Evolutionary conservation across 2,329 filamentous ascomycete species (phyloP), one percentile per base, ranked within the genome.

Genomic region (Scorias spongiosa): DNA sequence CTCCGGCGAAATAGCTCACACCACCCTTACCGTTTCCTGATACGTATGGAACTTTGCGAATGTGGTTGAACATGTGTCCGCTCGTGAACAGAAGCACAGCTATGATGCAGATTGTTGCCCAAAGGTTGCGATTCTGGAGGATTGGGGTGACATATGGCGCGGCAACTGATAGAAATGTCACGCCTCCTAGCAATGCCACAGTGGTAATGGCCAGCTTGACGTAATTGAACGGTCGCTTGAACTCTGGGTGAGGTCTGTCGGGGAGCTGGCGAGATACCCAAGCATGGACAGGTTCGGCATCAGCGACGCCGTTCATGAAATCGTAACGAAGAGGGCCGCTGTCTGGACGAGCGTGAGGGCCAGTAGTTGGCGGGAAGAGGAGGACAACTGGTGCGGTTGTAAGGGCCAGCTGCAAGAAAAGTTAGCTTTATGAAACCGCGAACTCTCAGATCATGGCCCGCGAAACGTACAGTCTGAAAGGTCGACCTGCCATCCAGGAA

Each of bases 31-130:
- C 85, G 60, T 96, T 80, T 37, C 82, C 84, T 37, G 79, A 73
- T 29, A 96, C 86, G 56, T 98, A 98, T 2, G 91, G 91, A 2
- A 93, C 85, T 63, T 91, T 89, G 54, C 93, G 78, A 59, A 98
- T 98, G 60, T 95, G 88, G 65, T 96, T 98, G 74, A 93, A 98
- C 93, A 98, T 98, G 66, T 96, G 88, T 34, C 91, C 93, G 55
- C 84, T 91, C 40, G 83, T 95, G 67, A 96, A 98, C 46, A 95
- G 71, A 37, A 98, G 75, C 49, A 98, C 88, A 11, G 80, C 72
- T 56, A 96, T 87, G 53, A 98, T 69, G 63, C 84, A 93, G 56
- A 93, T 65, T 17, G 84, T 85, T 18, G 89, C 88, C 91, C 91
- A 98, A 14, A 96, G 67, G 57, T 93, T 96, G 54, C 89, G 82